Base-by-base conservation (phyloP, 495 filamentous ascomycete species). In the Margaritispora aquatica region DNA sequence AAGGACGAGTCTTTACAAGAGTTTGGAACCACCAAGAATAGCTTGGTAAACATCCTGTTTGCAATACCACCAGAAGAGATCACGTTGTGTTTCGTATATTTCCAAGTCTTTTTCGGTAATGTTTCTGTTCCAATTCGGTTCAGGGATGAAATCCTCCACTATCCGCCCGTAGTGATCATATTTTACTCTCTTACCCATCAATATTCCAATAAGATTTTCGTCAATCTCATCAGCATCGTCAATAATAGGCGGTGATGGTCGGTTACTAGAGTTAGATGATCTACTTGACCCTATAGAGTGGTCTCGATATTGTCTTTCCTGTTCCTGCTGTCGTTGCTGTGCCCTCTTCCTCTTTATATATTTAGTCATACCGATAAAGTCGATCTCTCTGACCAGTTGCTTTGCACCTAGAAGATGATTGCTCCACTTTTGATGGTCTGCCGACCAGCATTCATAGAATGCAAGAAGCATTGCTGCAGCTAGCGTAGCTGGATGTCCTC, bases 61-160 rank as follows among this genome's bases (percentile, higher is more conserved):
- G 55, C 79, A 85, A 71, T 88, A 98, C 91, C 90, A 97, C 94
- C 94, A 98, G 73, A 88, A 96, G 26, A 98, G 75, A 72, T 98
- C 94, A 55, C 87, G 83, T 54, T 95, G 81, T 36, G 88, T 82
- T 68, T 90, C 84, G 66, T 88, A 95, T 23, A 74, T 81, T 60
- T 92, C 88, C 51, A 92, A 79, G 51, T 94, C 90, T 57, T 84
- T 87, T 20, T 82, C 77, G 2, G 84, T 83, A 44, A 87, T 84
- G n/a, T 52, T 36, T 26, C 44, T 59, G 27, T 61, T 27, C 21
- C 26, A 15, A 23, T 51, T 26, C 24, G 24, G 1, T 24, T 68
- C 57, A 1, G 51, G 19, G 11, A 24, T 20, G 29, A 9, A 26
- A 10, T 62, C 57, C 23, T 65, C 63, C 15, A 66, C 36, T 10